These are phyloP conservation scores for Henckelia pumila DNA, from an alignment of 257 asterid genomes.

Conservation along the genomic window DNA sequence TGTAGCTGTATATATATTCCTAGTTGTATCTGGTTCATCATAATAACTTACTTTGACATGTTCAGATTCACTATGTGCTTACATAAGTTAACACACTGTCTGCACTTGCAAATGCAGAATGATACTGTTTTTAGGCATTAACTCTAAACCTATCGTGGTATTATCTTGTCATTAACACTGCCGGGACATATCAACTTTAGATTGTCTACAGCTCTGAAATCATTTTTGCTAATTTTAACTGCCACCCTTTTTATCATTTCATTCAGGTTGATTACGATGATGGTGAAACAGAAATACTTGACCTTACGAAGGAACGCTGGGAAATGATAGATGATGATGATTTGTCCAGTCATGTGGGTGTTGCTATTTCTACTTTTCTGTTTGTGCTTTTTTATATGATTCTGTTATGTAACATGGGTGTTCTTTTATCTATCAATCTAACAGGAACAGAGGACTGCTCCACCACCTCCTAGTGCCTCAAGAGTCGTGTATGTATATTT, in stretches of 20 bases:
- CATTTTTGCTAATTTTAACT: no score
- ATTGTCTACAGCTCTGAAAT: not conserved
- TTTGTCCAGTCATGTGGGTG: slow-evolving; percentile 15
- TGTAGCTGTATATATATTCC: not conserved
- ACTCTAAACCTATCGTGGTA: not conserved
- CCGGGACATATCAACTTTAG: not conserved
- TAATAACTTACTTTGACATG: slow-evolving; percentile 1
- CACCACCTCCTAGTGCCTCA: slow-evolving; percentile 6
- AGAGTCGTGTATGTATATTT: not conserved
- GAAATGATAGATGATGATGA: slow-evolving; percentile 15
- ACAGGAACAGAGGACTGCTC: slow-evolving; percentile 18
- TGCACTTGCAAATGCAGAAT: slow-evolving; percentile 15
- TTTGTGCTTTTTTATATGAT: not conserved
- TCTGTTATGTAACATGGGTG: slow-evolving; percentile 1
- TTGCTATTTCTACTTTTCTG: not conserved
- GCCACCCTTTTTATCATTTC: slow-evolving; percentile 1
- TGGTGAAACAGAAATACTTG: slow-evolving; percentile 29
- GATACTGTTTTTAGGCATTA: not conserved
- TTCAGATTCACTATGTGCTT: slow-evolving; percentile 7
- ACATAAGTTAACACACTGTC: not conserved
- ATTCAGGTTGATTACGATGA: slow-evolving; percentile 36
- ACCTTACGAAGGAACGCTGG: slow-evolving; percentile 32
- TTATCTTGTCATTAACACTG: slow-evolving; percentile 6
- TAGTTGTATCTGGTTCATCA: not conserved
- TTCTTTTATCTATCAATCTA: slow-evolving; percentile 1